Base-by-base conservation (phyloP, 2,329 filamentous ascomycete genomes). In the Emydomyces testavorans region DNA sequence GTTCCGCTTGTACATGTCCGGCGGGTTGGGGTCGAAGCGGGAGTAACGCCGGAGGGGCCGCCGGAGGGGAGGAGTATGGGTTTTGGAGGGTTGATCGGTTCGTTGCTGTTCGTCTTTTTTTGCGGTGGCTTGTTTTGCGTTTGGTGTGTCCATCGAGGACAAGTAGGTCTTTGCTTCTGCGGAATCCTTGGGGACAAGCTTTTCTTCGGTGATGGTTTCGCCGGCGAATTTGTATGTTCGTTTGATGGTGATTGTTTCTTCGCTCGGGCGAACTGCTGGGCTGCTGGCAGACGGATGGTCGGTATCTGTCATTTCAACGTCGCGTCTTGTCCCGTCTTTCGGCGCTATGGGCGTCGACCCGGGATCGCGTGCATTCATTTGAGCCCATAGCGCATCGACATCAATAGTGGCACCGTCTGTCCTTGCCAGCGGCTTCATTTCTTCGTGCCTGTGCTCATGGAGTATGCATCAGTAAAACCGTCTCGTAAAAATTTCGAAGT, bases 191-290 rank as follows among this genome's bases (percentile, higher is more conserved):
- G 68, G 67, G 1, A 78, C 74, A 2, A 65, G 60, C 55, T 76
- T 76, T 49, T 74, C 69, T 50, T 77, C 71, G 2, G 72, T 73
- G 48, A 72, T 72, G 40, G 69, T 65, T 56, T 77, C 71, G 38
- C 75, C 75, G 1, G 75, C 75, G 55, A 76, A 78, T 46, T 72
- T 71, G 59, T 77, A 76, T n/a, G 68, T 75, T 23, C 73, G 69
- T 53, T 71, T 75, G 55, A 78, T 78, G 34, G 69, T 74, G 49
- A 78, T 68, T 55, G 69, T 70, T 46, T 74, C 68, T 39, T 74
- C 68, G 15, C 52, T 48, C 13, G 49, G 41, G 21, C 31, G 38
- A 10, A 24, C 37, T 24, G 20, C 26, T 10, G 46, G 31, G 7
- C 20, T 48, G 31, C 48, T 48, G 13, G 36, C n/a, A n/a, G n/a